Base-by-base conservation (phyloP, 73 alveolate species). In the Breviolum minutum region DNA sequence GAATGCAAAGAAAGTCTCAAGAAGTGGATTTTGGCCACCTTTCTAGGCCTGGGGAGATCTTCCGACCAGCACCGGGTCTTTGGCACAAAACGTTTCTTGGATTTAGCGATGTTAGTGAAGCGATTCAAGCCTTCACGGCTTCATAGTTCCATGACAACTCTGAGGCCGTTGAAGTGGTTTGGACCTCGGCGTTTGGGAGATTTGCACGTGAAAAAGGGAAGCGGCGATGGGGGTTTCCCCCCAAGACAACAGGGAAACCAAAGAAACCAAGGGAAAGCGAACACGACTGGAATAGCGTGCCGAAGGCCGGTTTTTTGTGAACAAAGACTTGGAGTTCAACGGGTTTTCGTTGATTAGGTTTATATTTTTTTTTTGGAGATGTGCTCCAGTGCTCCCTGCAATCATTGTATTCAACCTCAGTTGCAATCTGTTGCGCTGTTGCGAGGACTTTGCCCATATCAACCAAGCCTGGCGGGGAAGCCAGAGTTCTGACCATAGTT, bases 41-140 rank as follows among this genome's bases (percentile, higher is more conserved):
- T 27, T 70, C 14, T 19, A 92, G 98, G 98, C 66, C 82, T 14
- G 80, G 79, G 27, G 70, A 92, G 80, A 62, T 92, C 29, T 92
- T 92, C 90, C 86, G 98, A 6, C 98, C 98, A 13, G 98, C 98
- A 2, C 98, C 98, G 8, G 98, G 98, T 30, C 48, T 92, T 6
- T 92, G 98, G 98, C 98, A 92, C 86, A 71, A 71, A 63, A 19
- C 87, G 48, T 40, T 40, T 40, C 54, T 40, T 40, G 54, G n/a
- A n/a, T n/a, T n/a, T n/a, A n/a, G n/a, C n/a, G n/a, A n/a, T n/a
- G n/a, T n/a, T n/a, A n/a, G n/a, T n/a, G n/a, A n/a, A n/a, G n/a
- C n/a, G n/a, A n/a, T n/a, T n/a, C n/a, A n/a, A n/a, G n/a, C n/a
- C n/a, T n/a, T n/a, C n/a, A n/a, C n/a, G n/a, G n/a, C n/a, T n/a